Evolutionary conservation across 1,284 basidiomycete species (phyloP).

Genomic region (Heliocybe sulcata): DNA sequence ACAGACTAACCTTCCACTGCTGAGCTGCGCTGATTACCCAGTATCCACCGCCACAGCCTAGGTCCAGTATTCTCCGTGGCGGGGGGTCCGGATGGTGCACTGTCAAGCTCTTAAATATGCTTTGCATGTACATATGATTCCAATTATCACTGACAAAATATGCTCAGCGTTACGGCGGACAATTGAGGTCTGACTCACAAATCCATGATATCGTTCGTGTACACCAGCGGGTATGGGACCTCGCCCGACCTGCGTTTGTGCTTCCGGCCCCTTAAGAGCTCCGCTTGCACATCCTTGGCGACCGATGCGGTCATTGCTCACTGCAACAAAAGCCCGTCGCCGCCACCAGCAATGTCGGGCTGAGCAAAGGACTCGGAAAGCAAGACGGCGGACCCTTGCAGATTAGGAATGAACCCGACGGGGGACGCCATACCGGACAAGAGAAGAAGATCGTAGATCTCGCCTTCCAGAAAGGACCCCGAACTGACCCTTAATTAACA

Average conservation of each 20-base stretch:
- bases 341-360: constrained; percentile 5
- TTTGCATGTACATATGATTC: constrained; percentile 53
- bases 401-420: not conserved
- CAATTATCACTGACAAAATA: constrained; percentile 50
- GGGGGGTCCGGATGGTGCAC: constrained; percentile 44
- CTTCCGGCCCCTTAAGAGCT: constrained; percentile 31
- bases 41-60: constrained; percentile 78
- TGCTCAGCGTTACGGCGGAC: not conserved
- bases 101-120: constrained; percentile 39
- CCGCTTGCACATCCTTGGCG: constrained; percentile 39
- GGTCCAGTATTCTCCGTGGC: constrained; percentile 52
- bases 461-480: constrained; percentile 2
- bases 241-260: constrained; percentile 37
- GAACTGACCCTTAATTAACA: not conserved
- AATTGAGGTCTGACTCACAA: constrained; percentile 35
- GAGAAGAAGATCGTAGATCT: not conserved
- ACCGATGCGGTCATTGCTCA: constrained; percentile 11
- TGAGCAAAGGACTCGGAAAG: not conserved
- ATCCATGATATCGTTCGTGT: constrained; percentile 38
- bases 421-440: not conserved
- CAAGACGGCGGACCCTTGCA: not conserved
- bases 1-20: constrained; percentile 47
- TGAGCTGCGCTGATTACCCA: constrained; percentile 65
- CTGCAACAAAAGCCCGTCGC: constrained; percentile 10
- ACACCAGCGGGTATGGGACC: constrained; percentile 46